These are phyloP conservation scores for Mortierella sp. DNA, from an alignment of 371 early-diverging fungal genomes.

Conservation along the genomic window DNA sequence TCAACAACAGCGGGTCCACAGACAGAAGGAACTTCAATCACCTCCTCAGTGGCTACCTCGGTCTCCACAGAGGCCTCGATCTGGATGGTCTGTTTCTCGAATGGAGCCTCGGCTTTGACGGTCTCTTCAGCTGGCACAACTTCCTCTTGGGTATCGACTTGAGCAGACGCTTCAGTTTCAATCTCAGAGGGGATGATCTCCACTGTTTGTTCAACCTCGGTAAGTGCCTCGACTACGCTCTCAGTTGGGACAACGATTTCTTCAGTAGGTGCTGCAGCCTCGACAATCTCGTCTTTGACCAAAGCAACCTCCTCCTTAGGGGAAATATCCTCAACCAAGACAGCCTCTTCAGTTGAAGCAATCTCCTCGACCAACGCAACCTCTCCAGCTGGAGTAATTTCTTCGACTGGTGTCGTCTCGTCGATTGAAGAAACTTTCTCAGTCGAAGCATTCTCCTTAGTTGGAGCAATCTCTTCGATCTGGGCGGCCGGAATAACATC, in stretches of 20 bases:
- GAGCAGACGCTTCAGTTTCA: neutral
- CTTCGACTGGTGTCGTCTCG: neutral
- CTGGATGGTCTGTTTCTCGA: neutral
- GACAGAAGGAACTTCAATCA: neutral
- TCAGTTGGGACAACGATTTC: neutral
- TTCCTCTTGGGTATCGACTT: neutral
- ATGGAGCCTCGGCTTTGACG: neutral
- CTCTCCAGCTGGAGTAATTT: conserved; percentile 4
- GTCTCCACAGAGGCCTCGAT: neutral
- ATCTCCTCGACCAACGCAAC: conserved; percentile 1
- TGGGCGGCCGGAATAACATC: neutral
- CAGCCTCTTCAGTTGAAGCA: neutral
- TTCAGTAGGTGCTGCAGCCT: no score
- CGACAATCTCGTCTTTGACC: no score
- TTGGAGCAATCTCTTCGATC: neutral
- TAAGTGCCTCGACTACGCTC: no score
- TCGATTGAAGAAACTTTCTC: neutral
- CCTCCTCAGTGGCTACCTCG: neutral
- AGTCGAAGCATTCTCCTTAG: no score
- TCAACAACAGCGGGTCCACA: neutral
- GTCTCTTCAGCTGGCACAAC: neutral
- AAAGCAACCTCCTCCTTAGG: neutral
- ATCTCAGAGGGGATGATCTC: neutral
- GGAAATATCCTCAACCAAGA: neutral
- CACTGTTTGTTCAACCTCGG: neutral